Evolutionary conservation across 106 monocot genomes (phyloP).

Genomic region (Cymbidium sinense): DNA sequence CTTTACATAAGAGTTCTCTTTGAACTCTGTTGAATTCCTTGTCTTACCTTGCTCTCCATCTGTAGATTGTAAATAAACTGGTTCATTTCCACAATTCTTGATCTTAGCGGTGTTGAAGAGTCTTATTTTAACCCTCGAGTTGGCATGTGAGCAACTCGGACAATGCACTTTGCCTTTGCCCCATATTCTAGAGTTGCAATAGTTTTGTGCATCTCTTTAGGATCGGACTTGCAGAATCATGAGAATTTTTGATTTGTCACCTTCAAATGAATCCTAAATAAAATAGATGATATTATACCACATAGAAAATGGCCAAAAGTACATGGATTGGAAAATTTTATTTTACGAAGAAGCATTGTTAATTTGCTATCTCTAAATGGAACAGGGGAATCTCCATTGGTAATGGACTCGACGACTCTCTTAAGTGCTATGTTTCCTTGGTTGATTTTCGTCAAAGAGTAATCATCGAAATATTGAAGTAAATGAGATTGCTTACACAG

Average conservation of each 20-base stretch:
- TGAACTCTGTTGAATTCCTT: constrained; percentile 56
- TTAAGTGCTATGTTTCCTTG: constrained; percentile 95
- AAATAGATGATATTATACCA: not conserved
- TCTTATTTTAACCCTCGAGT: constrained; percentile 47
- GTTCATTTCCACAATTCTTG: constrained; percentile 86
- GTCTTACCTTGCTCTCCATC: constrained; percentile 57
- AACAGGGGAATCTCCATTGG: constrained; percentile 94
- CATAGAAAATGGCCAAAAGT: not conserved
- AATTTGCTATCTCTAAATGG: constrained; percentile 98
- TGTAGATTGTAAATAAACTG: constrained; percentile 90
- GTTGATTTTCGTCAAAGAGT: constrained; percentile 72
- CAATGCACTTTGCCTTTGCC: constrained; percentile 96
- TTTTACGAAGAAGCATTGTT: constrained; percentile 93
- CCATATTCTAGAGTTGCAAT: constrained; percentile 94
- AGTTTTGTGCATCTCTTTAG: constrained; percentile 85
- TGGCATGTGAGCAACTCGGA: constrained; percentile 69
- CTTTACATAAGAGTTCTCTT: constrained; percentile 52
- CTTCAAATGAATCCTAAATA: constrained; percentile 88
- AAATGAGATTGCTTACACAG: not conserved
- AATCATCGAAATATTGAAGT: constrained; percentile 5
- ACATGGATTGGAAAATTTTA: not conserved
- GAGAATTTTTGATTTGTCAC: constrained; percentile 88
- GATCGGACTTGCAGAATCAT: constrained; percentile 99
- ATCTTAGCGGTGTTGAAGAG: constrained; percentile 32
- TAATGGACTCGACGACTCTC: constrained; percentile 94